Percentiles rank a stretch among this genome's conserved stretches.
Evolutionary conservation across 169 alveolate species (phyloP).

Genomic region (Plasmodium malariae): DNA sequence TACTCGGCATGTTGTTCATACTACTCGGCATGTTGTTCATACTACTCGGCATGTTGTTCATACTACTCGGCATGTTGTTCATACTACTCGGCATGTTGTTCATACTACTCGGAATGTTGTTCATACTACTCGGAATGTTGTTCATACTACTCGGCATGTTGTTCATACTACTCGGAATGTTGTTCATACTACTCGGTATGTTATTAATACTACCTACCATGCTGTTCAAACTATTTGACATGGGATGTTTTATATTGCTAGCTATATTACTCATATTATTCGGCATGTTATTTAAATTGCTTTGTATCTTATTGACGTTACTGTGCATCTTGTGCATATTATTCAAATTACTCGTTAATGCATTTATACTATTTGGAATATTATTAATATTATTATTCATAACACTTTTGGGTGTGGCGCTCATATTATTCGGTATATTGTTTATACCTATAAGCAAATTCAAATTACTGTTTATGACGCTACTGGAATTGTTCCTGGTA

Average conservation of each 20-base stretch:
- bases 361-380: neutral
- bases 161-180: conserved; percentile 11
- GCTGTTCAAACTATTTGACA: conserved; percentile 11
- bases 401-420: neutral
- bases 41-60: neutral
- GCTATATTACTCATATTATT: conserved; percentile 4
- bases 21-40: conserved; percentile 2
- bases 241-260: conserved; percentile 18
- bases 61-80: neutral
- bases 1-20: neutral
- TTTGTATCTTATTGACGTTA: conserved; percentile 18
- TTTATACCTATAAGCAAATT: conserved; percentile 4
- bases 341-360: too few species aligned
- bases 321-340: conserved; percentile 16
- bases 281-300: conserved; percentile 20
- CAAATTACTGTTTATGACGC: conserved; percentile 20
- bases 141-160: conserved; percentile 8
- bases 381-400: neutral
- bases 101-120: conserved; percentile 9
- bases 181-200: neutral
- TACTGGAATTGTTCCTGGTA: conserved; percentile 30
- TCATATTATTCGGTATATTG: neutral
- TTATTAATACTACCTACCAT: conserved; percentile 13
- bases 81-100: conserved; percentile 20
- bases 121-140: neutral